These are phyloP conservation scores for Cystofilobasidium ferigula DNA, from an alignment of 768 basidiomycete genomes.

Conservation along the genomic window DNA sequence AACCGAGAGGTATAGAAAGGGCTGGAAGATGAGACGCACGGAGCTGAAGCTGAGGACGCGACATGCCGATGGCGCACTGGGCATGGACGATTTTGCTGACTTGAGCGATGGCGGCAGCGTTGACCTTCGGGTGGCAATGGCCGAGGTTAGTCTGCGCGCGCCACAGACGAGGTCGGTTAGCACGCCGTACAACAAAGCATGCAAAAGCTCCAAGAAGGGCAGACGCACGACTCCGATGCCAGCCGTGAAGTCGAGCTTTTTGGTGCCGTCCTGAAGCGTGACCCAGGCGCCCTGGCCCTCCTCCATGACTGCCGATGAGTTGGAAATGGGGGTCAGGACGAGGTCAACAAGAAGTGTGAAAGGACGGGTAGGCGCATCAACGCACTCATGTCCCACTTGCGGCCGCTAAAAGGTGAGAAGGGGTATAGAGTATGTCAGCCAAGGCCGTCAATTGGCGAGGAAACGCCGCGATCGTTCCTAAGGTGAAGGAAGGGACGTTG, in stretches of 20 bases:
- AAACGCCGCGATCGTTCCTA: too few species aligned
- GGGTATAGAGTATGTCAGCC: neutral
- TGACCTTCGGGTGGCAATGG: constrained; percentile 77
- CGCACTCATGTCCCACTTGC: constrained; percentile 23
- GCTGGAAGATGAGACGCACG: constrained; percentile 1
- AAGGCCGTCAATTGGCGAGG: too few species aligned
- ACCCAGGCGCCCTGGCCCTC: neutral
- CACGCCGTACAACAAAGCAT: constrained; percentile 50
- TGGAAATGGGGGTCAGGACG: neutral
- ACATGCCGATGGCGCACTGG: constrained; percentile 71
- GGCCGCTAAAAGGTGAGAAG: constrained; percentile 10
- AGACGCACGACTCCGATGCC: constrained; percentile 23
- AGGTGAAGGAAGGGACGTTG: neutral
- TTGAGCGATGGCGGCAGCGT: constrained; percentile 78
- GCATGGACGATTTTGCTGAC: constrained; percentile 42
- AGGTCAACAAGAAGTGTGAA: neutral
- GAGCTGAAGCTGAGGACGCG: constrained; percentile 73
- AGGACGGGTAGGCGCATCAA: neutral
- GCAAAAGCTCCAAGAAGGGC: constrained; percentile 55
- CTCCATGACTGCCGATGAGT: neutral
- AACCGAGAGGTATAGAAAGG: neutral
- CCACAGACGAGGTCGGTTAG: neutral
- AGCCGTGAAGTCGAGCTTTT: constrained; percentile 57
- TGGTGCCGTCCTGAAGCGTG: constrained; percentile 50
- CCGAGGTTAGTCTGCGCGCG: constrained; percentile 39